phyloP scores from a whole-genome alignment of 75 land plant species.

The Cunninghamia lanceolata region DNA sequence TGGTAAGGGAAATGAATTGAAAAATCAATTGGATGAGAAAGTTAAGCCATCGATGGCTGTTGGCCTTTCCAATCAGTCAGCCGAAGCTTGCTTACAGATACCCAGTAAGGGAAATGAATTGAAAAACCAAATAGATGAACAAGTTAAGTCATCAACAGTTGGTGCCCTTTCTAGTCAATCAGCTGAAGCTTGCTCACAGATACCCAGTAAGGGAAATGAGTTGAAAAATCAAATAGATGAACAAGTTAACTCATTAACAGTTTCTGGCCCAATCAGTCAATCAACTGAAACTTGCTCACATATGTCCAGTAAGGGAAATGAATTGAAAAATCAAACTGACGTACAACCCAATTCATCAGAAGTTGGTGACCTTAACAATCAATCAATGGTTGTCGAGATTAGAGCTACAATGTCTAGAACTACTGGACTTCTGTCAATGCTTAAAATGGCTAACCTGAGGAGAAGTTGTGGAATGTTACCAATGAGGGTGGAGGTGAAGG shows the following conservation, averaged over 20 bases:
- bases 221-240: background rate
- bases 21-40: background rate
- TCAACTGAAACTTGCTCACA: background rate
- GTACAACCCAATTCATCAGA: background rate
- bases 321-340: background rate
- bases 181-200: background rate
- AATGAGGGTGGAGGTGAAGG: conserved; percentile 12
- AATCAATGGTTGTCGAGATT: background rate
- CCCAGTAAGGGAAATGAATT: background rate
- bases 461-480: conserved; percentile 4
- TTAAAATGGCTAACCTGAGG: conserved; percentile 4
- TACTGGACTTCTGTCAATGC: background rate
- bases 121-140: background rate
- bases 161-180: background rate
- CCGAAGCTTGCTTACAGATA: background rate
- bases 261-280: background rate
- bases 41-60: background rate
- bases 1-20: background rate
- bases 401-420: background rate
- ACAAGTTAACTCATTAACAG: background rate
- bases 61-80: background rate
- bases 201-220: background rate
- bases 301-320: background rate
- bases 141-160: background rate
- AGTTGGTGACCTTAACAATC: background rate